Percentiles rank a stretch among this genome's conserved stretches.
phyloP scores from a whole-genome alignment of 805 yeast genomes.

The Lachancea sp. region DNA sequence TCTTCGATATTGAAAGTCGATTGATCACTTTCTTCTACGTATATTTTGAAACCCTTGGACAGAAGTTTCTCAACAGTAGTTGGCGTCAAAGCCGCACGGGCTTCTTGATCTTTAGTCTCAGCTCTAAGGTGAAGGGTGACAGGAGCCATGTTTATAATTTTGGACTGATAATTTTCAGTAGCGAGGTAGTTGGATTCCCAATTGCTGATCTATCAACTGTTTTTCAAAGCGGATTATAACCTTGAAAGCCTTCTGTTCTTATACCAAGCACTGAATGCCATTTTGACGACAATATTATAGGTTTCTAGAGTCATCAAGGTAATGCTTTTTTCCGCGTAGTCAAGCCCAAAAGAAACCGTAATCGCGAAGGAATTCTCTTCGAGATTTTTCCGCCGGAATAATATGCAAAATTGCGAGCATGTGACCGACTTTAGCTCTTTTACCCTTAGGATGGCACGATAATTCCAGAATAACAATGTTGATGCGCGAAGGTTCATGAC shows the following conservation, averaged over 20 bases:
- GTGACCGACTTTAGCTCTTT: background rate
- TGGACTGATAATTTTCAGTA: background rate
- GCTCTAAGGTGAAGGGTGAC: constrained; percentile 87
- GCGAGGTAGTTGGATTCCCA: too few relatives aligned
- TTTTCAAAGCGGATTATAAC: too few relatives aligned
- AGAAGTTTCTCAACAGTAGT: constrained; percentile 74
- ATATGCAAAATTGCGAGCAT: background rate
- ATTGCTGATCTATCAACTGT: too few relatives aligned
- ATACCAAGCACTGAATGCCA: background rate
- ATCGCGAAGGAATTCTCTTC: background rate
- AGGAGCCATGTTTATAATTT: constrained; percentile 2
- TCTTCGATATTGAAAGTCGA: constrained; percentile 74
- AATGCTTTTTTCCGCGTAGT: background rate
- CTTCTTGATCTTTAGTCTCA: constrained; percentile 94
- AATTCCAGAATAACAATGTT: too few relatives aligned
- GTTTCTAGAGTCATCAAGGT: background rate
- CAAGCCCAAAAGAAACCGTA: background rate
- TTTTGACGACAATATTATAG: background rate
- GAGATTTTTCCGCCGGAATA: background rate
- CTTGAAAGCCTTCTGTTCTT: too few relatives aligned
- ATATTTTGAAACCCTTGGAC: constrained; percentile 82
- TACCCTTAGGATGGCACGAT: background rate
- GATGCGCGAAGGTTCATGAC: too few relatives aligned
- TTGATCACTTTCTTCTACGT: constrained; percentile 81
- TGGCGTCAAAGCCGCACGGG: constrained; percentile 95